Evolutionary conservation across 73 alveolate species (phyloP), one percentile per base, ranked within the genome.

Genomic region (Paramecium biaurelia): DNA sequence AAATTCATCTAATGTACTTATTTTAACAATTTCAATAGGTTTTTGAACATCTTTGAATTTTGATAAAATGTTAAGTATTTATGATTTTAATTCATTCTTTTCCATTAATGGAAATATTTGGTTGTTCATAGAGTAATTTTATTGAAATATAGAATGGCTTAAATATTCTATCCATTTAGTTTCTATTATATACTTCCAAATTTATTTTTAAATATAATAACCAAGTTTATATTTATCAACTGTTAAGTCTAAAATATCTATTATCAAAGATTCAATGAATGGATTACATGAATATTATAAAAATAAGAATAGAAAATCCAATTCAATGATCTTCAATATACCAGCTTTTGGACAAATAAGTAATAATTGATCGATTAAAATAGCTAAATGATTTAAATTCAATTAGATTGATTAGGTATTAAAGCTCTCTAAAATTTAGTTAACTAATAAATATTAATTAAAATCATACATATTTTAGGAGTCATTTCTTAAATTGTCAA

Each of bases 101-200:
- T 63, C 45, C 18, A 21, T 18, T 53, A 14, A 11, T 14, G 68
- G 68, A 2, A 53, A 63, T 30, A 26, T 63, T 63, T 26, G 47
- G 2, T 63, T 26, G 9, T 10, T 4, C 2, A 53, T 3, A n/a
- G 68, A 53, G 3, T 63, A 30, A 63, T 32, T 26, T 41, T 30
- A 23, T 30, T 63, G 26, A 10, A 63, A 63, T 41, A 74, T 74
- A 0, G 32, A 12, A 74, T 18, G 4, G 9, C 18, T 34, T 74
- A 74, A 74, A 41, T 35, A 74, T 1, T 74, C 87, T 74, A 74
- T 74, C 87, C 87, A 74, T 34, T 74, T 18, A 20, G 63, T 37
- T 34, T 74, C 87, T 1, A 34, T 1, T 1, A 74, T 11, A 20
- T 37, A 74, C 10, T 32, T 34, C 87, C 87, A 74, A 15, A 74